phyloP scores from a whole-genome alignment of 2,329 filamentous ascomycete species.

The Colletotrichum destructivum region DNA sequence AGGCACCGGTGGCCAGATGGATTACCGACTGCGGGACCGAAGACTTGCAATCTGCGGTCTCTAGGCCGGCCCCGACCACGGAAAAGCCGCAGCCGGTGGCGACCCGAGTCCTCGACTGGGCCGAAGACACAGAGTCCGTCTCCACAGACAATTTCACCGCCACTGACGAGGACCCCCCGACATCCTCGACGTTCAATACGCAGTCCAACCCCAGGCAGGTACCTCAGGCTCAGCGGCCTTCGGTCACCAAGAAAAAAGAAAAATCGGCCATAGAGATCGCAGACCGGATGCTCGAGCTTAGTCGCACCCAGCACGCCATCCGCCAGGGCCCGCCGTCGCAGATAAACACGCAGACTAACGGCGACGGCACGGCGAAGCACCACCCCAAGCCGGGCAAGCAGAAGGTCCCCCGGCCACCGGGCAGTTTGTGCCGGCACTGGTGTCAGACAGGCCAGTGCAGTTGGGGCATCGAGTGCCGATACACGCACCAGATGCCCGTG shows the following conservation, averaged over 20 bases:
- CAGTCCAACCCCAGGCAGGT: conserved; percentile 5
- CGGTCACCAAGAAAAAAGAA: conserved; percentile 1
- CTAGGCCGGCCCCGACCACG: not conserved
- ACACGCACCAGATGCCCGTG: conserved; percentile 64
- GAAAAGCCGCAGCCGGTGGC: not conserved
- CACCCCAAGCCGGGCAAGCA: conserved; percentile 18
- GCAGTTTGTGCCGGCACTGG: conserved; percentile 62
- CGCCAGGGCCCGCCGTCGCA: conserved; percentile 3
- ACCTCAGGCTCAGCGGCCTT: not conserved
- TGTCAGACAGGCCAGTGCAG: conserved; percentile 64
- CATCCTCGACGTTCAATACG: conserved; percentile 14
- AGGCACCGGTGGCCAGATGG: not conserved
- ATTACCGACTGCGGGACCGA: not conserved
- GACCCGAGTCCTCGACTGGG: conserved; percentile 32
- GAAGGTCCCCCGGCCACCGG: conserved; percentile 22
- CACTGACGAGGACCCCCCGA: conserved; percentile 16
- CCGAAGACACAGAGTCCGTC: conserved; percentile 36
- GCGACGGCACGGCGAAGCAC: conserved; percentile 1
- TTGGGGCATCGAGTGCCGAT: conserved; percentile 60
- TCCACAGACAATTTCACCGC: conserved; percentile 38
- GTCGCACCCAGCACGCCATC: conserved; percentile 13
- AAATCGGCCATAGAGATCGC: conserved; percentile 22
- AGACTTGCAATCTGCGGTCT: not conserved
- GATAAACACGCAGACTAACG: not conserved
- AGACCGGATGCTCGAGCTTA: conserved; percentile 22